Evolutionary conservation across 2,329 filamentous ascomycete species (phyloP), one percentile per base, ranked within the genome.

Genomic region (Aspergillus neotritici): DNA sequence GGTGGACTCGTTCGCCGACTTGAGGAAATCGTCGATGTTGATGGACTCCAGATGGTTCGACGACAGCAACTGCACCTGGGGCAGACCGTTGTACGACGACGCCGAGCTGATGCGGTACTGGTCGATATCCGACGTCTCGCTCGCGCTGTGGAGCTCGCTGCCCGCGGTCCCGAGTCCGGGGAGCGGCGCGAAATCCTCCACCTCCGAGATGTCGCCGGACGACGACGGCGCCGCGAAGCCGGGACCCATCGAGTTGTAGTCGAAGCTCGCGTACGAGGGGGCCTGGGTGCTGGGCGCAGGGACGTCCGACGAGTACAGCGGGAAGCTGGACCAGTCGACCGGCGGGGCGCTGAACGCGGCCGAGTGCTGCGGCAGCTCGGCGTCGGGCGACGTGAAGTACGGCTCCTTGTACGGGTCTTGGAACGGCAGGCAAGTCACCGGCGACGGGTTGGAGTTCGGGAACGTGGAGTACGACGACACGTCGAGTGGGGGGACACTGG

Each of bases 301-400:
- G 9, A 63, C 55, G 21, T 64, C 64, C 14, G 65, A 57, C 13
- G 62, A 62, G 32, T 67, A 64, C 11, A 73, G 51, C 31, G 71
- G 70, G 48, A 73, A 67, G 29, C 65, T 70, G 4, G 70, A 71
- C 72, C 72, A 75, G 53, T 75, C 72, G 16, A 73, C 66, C 4
- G 67, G 60, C 4, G 70, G 68, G 13, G 66, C 65, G 31, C 58
- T 67, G 43, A 71, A 57, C 13, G 59, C 64, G 30, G 67, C 60
- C 31, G 68, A 65, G 21, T 62, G 58, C 12, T 67, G 44, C 4
- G 68, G 58, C 33, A 62, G 25, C 5, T 74, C 71, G 32, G 61
- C 58, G 37, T 74, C 70, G 1, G 69, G 66, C 1, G 70, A 65
- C 14, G 66, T 62, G 45, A 70, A 70, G 50, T 66, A 73, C 12